Percentiles rank a stretch among this genome's conserved stretches.
Conservation (phyloP, 495 filamentous ascomycete species). For the Aspergillus campestris region DNA sequence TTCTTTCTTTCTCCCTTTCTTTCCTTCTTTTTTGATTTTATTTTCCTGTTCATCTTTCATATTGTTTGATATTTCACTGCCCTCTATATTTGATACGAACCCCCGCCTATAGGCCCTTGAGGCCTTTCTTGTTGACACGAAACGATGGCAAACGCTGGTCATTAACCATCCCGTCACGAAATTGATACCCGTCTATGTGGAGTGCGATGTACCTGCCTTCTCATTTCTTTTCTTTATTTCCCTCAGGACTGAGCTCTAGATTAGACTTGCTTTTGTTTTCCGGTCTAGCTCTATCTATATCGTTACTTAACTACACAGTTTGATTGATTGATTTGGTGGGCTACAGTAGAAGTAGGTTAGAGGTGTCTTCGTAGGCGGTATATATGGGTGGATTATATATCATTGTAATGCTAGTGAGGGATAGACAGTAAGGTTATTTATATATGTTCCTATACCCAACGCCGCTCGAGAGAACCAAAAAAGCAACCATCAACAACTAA, state of each 20-base stretch:
- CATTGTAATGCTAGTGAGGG: background rate
- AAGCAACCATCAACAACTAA: background rate
- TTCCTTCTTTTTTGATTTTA: slow-evolving; percentile 6
- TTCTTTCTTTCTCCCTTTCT: slow-evolving; percentile 5
- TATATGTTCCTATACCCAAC: background rate
- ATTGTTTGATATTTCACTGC: background rate
- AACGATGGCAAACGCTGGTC: background rate
- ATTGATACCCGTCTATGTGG: slow-evolving; percentile 25
- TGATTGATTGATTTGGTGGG: too few relatives aligned
- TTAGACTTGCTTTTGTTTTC: too few relatives aligned
- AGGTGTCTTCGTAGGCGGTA: too few relatives aligned
- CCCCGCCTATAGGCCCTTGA: too few relatives aligned
- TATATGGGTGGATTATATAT: background rate
- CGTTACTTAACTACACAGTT: too few relatives aligned
- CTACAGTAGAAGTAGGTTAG: too few relatives aligned
- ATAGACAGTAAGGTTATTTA: background rate
- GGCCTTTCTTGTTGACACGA: background rate
- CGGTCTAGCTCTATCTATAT: too few relatives aligned
- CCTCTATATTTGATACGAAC: too few relatives aligned
- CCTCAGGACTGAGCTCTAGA: background rate
- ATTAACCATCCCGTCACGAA: slow-evolving; percentile 1
- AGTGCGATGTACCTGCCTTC: slow-evolving; percentile 5
- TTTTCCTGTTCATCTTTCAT: background rate
- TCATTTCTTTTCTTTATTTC: slow-evolving; percentile 5
- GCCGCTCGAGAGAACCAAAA: too few relatives aligned